Conservation (phyloP, 2,329 filamentous ascomycete genomes). For the Madurella fahalii region DNA sequence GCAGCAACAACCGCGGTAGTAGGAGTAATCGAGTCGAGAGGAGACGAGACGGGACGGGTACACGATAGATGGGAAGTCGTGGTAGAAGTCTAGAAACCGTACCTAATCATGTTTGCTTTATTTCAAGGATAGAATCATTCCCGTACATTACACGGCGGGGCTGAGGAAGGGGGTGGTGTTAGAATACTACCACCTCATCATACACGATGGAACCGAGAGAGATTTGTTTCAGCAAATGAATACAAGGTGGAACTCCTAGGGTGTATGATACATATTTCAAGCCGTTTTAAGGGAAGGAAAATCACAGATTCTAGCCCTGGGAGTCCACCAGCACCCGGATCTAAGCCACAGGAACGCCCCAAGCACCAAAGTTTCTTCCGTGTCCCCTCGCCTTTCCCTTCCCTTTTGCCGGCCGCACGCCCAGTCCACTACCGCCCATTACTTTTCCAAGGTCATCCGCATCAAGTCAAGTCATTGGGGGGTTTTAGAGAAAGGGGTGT, state of each 20-base stretch:
- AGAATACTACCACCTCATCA: no score
- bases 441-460: neutral
- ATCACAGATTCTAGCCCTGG: neutral
- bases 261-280: neutral
- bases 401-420: neutral
- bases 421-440: neutral
- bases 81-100: no score
- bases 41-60: neutral
- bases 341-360: neutral
- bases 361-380: neutral
- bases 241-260: neutral
- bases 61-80: no score
- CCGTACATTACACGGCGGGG: no score
- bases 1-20: neutral
- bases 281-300: neutral
- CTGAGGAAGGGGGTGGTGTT: no score
- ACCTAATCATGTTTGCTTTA: no score
- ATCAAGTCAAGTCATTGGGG: neutral
- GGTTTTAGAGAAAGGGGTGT: neutral
- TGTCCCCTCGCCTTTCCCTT: neutral
- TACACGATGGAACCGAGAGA: no score
- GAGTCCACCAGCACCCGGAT: neutral
- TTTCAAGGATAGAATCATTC: no score
- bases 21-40: neutral
- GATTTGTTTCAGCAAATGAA: neutral